phyloP scores from a whole-genome alignment of 2,329 filamentous ascomycete species.

The Coleophoma crateriformis region DNA sequence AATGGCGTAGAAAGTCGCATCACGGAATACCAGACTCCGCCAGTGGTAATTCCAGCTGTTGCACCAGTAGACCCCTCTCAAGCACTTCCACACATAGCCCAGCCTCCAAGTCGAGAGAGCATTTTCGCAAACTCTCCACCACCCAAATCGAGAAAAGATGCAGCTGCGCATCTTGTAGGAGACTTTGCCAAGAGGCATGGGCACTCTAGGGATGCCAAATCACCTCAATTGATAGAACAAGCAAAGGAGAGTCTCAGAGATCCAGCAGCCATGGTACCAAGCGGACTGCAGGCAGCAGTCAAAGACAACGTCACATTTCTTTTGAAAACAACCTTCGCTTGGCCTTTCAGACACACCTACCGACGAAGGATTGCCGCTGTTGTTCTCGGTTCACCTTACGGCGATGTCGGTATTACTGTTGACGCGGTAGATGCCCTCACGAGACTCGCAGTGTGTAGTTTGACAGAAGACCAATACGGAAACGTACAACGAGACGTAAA shows the following conservation, averaged over 20 bases:
- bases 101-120: slow-evolving; percentile 18
- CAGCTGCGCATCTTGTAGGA: slow-evolving; percentile 14
- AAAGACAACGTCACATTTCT: slow-evolving; percentile 40
- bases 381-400: slow-evolving; percentile 69
- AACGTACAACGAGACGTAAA: slow-evolving; percentile 81
- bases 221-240: slow-evolving; percentile 27
- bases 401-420: slow-evolving; percentile 61
- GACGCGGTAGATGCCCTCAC: slow-evolving; percentile 68
- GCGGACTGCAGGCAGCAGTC: slow-evolving; percentile 43
- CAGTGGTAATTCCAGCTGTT: slow-evolving; percentile 1
- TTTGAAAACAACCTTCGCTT: slow-evolving; percentile 50
- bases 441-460: slow-evolving; percentile 64
- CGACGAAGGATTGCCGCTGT: slow-evolving; percentile 57
- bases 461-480: slow-evolving; percentile 78
- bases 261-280: slow-evolving; percentile 40
- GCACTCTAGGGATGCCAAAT: slow-evolving; percentile 8
- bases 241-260: slow-evolving; percentile 28
- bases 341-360: slow-evolving; percentile 66
- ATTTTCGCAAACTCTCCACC: slow-evolving; percentile 17
- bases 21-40: slow-evolving; percentile 44
- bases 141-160: slow-evolving; percentile 8
- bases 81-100: slow-evolving; percentile 18
- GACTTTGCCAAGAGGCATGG: slow-evolving; percentile 23
- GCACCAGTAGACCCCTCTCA: slow-evolving; percentile 10
- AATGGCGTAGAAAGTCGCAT: slow-evolving; percentile 64